A percentile compares a stretch with the other conserved stretches of the same genome.
These are phyloP conservation scores for Plenodomus biglobosus DNA, from an alignment of 2,329 filamentous ascomycete genomes.

Conservation along the genomic window DNA sequence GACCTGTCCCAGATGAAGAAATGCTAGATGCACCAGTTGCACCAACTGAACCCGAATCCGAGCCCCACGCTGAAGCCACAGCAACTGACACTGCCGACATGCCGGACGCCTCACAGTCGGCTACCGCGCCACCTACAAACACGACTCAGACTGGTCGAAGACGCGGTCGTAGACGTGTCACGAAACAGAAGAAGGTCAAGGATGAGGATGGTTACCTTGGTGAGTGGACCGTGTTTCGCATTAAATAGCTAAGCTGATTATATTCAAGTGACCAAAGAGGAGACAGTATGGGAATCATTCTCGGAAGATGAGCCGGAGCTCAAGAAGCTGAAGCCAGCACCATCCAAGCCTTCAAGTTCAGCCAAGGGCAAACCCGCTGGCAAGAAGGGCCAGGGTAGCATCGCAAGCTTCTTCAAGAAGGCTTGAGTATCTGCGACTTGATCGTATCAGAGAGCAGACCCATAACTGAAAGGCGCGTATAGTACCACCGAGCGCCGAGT, in stretches of 20 bases:
- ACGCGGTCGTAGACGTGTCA: conserved; percentile 75
- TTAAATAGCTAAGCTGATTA: conserved; percentile 10
- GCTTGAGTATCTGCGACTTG: conserved; percentile 49
- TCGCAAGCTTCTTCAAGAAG: conserved; percentile 91
- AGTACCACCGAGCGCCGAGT: background rate
- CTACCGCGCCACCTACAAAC: conserved; percentile 42
- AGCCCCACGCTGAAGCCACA: conserved; percentile 38
- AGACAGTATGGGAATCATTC: conserved; percentile 86
- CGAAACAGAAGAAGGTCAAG: conserved; percentile 83
- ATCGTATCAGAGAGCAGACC: background rate
- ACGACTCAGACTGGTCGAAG: conserved; percentile 65
- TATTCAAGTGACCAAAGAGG: conserved; percentile 77
- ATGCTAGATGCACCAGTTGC: conserved; percentile 58
- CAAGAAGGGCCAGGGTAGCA: conserved; percentile 68
- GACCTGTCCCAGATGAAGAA: conserved; percentile 52
- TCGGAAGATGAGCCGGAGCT: conserved; percentile 78
- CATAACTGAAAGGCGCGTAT: background rate
- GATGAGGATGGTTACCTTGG: conserved; percentile 90
- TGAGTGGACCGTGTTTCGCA: conserved; percentile 47
- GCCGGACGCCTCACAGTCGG: conserved; percentile 18
- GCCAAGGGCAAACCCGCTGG: conserved; percentile 57
- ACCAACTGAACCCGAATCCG: conserved; percentile 38
- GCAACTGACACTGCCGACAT: conserved; percentile 13
- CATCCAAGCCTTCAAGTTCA: conserved; percentile 38
- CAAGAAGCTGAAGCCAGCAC: conserved; percentile 56